phyloP scores from a whole-genome alignment of 2,329 filamentous ascomycete genomes.

The Myriosclerotinia scirpicola region DNA sequence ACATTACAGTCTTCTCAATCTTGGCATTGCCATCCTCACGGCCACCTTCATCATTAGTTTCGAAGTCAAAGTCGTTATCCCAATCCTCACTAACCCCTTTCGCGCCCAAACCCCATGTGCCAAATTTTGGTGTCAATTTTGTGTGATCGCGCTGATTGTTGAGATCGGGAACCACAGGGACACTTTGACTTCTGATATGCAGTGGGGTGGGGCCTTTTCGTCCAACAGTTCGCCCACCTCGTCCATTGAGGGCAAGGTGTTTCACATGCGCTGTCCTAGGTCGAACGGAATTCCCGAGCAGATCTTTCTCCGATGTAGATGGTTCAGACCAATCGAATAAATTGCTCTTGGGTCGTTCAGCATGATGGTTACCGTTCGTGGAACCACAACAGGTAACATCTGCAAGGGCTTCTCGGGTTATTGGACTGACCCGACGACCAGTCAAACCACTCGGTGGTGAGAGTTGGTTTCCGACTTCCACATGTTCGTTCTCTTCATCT shows the following conservation, averaged over 20 bases:
- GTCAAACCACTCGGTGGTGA: conserved; percentile 58
- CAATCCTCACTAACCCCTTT: conserved; percentile 83
- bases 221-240: conserved; percentile 66
- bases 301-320: conserved; percentile 60
- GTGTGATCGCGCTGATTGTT: conserved; percentile 51
- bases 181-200: conserved; percentile 78
- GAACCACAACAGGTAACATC: conserved; percentile 52
- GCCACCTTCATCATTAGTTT: conserved; percentile 38
- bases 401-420: conserved; percentile 54
- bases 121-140: conserved; percentile 67
- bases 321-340: conserved; percentile 80
- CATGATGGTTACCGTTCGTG: conserved; percentile 39
- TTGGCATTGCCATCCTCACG: conserved; percentile 46
- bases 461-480: conserved; percentile 54
- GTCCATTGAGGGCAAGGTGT: conserved; percentile 62
- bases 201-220: conserved; percentile 65
- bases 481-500: conserved; percentile 53
- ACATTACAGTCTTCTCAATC: conserved; percentile 52
- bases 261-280: conserved; percentile 77
- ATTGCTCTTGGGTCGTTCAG: conserved; percentile 62
- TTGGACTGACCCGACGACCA: conserved; percentile 53
- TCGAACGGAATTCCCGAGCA: conserved; percentile 58
- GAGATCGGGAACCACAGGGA: conserved; percentile 68
- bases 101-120: conserved; percentile 77
- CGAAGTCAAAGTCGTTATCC: conserved; percentile 86